Base-by-base conservation (phyloP, 805 yeast species). In the Isabelozyma heimii region DNA sequence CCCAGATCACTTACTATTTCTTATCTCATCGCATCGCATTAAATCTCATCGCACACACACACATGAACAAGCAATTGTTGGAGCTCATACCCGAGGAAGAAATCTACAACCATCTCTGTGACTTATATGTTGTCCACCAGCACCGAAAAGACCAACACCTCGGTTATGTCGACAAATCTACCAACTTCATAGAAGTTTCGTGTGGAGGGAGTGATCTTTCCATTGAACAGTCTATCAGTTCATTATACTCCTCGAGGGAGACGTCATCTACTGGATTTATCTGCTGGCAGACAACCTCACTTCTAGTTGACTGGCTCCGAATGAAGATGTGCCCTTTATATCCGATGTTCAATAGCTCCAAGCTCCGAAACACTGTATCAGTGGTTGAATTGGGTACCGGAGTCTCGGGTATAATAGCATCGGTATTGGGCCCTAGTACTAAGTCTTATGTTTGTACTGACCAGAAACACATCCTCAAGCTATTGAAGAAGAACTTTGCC, bases 321-420 rank as follows among this genome's bases (percentile, higher is more conserved):
- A 61, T 17, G 59, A 56, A 16, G 41, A 43, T 0, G 8, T 63
- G 70, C 41, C 75, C 75, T 1, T 57, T 73, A 16, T 35, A 45
- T 40, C 30, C 42, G 15, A n/a, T 26, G 27, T 30, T 60, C 48
- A 38, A 37, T 35, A 38, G 40, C 40, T n/a, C 44, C 24, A 16
- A 9, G 12, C n/a, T 16, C 15, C 24, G 42, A n/a, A 8, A 40
- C 42, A 8, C 15, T 13, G 17, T 37, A 7, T 49, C 57, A 0
- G 73, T 82, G 0, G 63, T 84, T 8, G 91, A 85, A 52, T 58
- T 85, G 4, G 91, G 91, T 0, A 63, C 87, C 12, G 91, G 91
- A 0, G 76, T 77, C 0, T 72, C 81, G 2, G 88, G 85, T 0
- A 56, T 84, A 3, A 59, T 78, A 8, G 80, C 80, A 0, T 65